These are phyloP conservation scores for Barnettozyma pratensis DNA, from an alignment of 805 yeast species.

Conservation along the genomic window DNA sequence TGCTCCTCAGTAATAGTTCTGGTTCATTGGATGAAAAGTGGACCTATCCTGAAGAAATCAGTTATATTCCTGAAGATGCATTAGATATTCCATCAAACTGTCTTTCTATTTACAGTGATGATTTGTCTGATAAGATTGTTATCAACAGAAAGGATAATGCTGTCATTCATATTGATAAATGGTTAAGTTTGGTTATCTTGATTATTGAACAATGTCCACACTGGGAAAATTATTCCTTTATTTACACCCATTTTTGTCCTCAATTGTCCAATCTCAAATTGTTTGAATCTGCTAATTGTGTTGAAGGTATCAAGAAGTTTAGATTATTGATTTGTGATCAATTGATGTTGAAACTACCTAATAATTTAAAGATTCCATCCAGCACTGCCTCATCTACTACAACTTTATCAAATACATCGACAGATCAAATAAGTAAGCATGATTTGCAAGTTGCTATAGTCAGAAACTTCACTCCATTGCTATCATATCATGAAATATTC, in stretches of 20 bases:
- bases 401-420: background rate
- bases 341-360: slow-evolving; percentile 44
- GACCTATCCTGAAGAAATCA: slow-evolving; percentile 56
- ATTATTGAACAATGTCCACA: slow-evolving; percentile 48
- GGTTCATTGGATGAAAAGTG: slow-evolving; percentile 34
- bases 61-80: slow-evolving; percentile 40
- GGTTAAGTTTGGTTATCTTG: slow-evolving; percentile 47
- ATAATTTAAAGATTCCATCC: slow-evolving; percentile 34
- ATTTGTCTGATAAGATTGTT: slow-evolving; percentile 11
- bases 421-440: slow-evolving; percentile 38
- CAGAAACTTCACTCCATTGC: slow-evolving; percentile 54
- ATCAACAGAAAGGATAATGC: slow-evolving; percentile 21
- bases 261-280: slow-evolving; percentile 57
- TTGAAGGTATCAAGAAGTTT: slow-evolving; percentile 35
- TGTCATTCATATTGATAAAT: slow-evolving; percentile 39
- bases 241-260: slow-evolving; percentile 64
- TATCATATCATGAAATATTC: slow-evolving; percentile 54
- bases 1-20: background rate
- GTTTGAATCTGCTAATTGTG: slow-evolving; percentile 34
- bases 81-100: slow-evolving; percentile 35
- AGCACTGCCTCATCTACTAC: slow-evolving; percentile 5
- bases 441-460: slow-evolving; percentile 65
- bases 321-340: slow-evolving; percentile 54
- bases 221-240: slow-evolving; percentile 69
- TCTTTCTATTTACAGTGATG: slow-evolving; percentile 6